Percentiles rank a stretch among this genome's conserved stretches.
phyloP scores from a whole-genome alignment of 2,329 filamentous ascomycete species.

The Arachnopeziza araneosa region DNA sequence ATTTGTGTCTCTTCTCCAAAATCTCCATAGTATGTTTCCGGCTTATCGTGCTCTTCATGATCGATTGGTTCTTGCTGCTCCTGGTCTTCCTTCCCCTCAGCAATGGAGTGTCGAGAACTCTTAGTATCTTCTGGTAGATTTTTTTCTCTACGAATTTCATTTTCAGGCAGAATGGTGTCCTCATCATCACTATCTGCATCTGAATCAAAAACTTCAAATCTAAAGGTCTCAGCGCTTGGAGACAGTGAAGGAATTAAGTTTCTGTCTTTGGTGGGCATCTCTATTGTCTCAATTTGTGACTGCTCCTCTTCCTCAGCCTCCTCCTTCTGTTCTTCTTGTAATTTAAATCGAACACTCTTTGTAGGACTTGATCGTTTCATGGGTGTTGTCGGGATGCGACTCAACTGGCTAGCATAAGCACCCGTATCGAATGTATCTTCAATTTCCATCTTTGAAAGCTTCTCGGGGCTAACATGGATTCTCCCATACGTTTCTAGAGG shows the following conservation, averaged over 20 bases:
- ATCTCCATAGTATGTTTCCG: constrained; percentile 27
- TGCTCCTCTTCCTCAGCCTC: not conserved
- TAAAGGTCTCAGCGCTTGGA: constrained; percentile 2
- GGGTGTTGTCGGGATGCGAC: constrained; percentile 14
- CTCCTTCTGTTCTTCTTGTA: constrained; percentile 11
- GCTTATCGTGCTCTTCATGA: constrained; percentile 1
- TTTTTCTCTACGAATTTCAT: not conserved
- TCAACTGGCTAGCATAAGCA: constrained; percentile 16
- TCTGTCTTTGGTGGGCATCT: not conserved
- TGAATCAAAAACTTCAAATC: constrained; percentile 26
- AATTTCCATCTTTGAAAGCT: constrained; percentile 21
- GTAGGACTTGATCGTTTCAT: constrained; percentile 21
- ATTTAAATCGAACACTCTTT: constrained; percentile 26
- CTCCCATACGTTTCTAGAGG: constrained; percentile 17
- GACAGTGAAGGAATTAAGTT: not conserved
- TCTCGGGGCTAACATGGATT: constrained; percentile 7
- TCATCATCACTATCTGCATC: constrained; percentile 21
- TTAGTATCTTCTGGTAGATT: not conserved
- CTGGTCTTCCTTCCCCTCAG: not conserved
- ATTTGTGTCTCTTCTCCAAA: constrained; percentile 25
- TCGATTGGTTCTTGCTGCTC: not conserved
- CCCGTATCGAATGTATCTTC: constrained; percentile 24
- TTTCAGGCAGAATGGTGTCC: not conserved
- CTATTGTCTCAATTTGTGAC: not conserved
- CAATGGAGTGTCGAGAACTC: not conserved